These are phyloP conservation scores for Aspergillus ellipticus DNA, from an alignment of 495 filamentous ascomycete genomes.

Conservation along the genomic window DNA sequence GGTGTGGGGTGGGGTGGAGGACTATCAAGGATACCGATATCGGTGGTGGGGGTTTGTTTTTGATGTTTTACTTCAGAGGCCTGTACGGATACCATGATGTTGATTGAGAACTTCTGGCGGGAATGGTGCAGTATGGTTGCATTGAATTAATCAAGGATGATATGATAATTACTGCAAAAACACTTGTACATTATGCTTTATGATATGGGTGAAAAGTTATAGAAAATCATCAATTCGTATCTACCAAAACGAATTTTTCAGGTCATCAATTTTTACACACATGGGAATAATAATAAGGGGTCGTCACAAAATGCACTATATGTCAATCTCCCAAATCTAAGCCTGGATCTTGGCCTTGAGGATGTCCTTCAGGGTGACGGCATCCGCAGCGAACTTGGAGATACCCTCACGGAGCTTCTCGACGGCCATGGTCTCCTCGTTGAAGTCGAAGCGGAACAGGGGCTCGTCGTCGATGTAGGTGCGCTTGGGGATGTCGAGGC, in stretches of 20 bases:
- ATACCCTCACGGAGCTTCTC: slow-evolving; percentile 99
- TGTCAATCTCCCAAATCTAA: slow-evolving; percentile 12
- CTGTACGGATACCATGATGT: too few species aligned
- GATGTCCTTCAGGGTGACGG: slow-evolving; percentile 87
- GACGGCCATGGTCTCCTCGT: slow-evolving; percentile 97
- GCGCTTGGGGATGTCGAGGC: slow-evolving; percentile 79
- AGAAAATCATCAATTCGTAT: slow-evolving; percentile 28
- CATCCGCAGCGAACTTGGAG: slow-evolving; percentile 97
- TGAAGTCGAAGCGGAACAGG: slow-evolving; percentile 96
- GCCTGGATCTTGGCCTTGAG: slow-evolving; percentile 78
- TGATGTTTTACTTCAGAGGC: too few species aligned
- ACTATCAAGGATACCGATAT: too few species aligned
- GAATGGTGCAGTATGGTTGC: too few species aligned
- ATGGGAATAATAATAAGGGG: slow-evolving; percentile 13
- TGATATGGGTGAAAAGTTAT: slow-evolving; percentile 4
- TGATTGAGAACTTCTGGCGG: too few species aligned
- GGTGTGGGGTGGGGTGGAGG: too few species aligned
- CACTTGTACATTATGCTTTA: too few species aligned
- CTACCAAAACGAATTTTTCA: slow-evolving; percentile 24
- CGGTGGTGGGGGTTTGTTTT: too few species aligned
- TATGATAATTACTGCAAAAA: too few species aligned
- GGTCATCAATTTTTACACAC: slow-evolving; percentile 25
- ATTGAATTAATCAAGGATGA: too few species aligned
- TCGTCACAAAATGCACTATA: slow-evolving; percentile 13
- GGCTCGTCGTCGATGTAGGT: slow-evolving; percentile 87